Percentiles rank a stretch among this genome's conserved stretches.
Evolutionary conservation across 257 asterid genomes (phyloP).

Genomic region (Misopates orontium): DNA sequence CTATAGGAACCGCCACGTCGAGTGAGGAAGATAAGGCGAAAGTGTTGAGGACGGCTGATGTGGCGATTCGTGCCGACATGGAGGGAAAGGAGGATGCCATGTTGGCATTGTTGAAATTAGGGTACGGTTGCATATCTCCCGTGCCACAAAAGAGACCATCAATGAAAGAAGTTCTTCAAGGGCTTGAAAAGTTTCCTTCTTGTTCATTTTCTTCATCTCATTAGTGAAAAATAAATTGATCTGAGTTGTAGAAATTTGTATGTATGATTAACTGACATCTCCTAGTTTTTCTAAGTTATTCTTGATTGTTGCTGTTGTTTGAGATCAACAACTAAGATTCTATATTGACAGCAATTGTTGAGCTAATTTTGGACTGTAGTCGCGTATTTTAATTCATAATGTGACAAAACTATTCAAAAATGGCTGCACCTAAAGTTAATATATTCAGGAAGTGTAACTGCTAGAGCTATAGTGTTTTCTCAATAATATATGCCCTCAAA

Average conservation of each 20-base stretch:
- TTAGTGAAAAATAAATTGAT: conserved; percentile 31
- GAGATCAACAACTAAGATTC: neutral
- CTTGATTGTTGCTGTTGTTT: conserved; percentile 6
- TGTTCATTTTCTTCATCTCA: conserved; percentile 34
- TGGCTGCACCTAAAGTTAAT: neutral
- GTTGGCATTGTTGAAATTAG: conserved; percentile 63
- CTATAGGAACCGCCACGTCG: conserved; percentile 34
- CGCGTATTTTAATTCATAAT: neutral
- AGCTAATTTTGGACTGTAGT: neutral
- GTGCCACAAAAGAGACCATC: conserved; percentile 85
- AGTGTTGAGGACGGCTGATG: conserved; percentile 67
- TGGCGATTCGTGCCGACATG: conserved; percentile 78
- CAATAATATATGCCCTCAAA: too few species aligned
- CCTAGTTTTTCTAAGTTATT: conserved; percentile 5
- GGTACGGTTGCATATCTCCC: conserved; percentile 66
- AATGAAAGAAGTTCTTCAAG: conserved; percentile 83
- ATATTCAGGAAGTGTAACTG: neutral
- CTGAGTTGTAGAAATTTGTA: conserved; percentile 44
- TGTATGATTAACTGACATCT: conserved; percentile 42
- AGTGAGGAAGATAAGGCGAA: conserved; percentile 51
- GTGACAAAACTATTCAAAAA: neutral
- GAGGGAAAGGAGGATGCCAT: conserved; percentile 83
- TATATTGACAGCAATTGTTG: neutral
- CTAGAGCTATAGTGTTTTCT: neutral
- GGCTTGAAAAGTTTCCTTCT: conserved; percentile 70